A percentile compares a stretch with the other conserved stretches of the same genome.
These are phyloP conservation scores for Mycena chlorophos DNA, from an alignment of 768 basidiomycete species.

Conservation along the genomic window DNA sequence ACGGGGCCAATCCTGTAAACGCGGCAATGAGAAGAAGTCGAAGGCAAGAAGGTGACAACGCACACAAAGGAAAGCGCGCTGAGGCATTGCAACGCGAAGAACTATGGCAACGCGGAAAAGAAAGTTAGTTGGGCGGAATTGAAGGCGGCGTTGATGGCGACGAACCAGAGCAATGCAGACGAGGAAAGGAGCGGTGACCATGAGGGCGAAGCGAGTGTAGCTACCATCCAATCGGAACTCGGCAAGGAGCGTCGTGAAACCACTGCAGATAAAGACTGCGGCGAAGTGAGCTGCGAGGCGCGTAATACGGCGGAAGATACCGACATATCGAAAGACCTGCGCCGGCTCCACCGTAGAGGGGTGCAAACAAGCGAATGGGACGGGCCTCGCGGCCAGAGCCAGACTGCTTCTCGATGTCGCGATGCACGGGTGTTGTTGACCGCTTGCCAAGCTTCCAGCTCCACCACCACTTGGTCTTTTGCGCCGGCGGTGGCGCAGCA, in stretches of 20 bases:
- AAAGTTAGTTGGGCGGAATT: background rate
- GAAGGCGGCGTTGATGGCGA: slow-evolving; percentile 1
- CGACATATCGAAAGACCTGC: slow-evolving; percentile 66
- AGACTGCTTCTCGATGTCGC: slow-evolving; percentile 55
- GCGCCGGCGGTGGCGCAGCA: slow-evolving; percentile 22
- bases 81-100: slow-evolving; percentile 72
- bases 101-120: slow-evolving; percentile 49
- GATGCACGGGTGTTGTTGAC: slow-evolving; percentile 29
- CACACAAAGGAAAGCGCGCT: slow-evolving; percentile 67
- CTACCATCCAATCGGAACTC: slow-evolving; percentile 70
- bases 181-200: slow-evolving; percentile 67
- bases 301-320: slow-evolving; percentile 23
- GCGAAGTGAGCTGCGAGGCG: slow-evolving; percentile 2
- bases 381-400: slow-evolving; percentile 36
- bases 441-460: slow-evolving; percentile 48
- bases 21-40: slow-evolving; percentile 3
- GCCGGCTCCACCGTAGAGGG: slow-evolving; percentile 71
- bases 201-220: slow-evolving; percentile 63
- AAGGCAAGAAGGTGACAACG: slow-evolving; percentile 26
- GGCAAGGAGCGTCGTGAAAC: slow-evolving; percentile 55
- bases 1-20: slow-evolving; percentile 76
- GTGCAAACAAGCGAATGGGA: slow-evolving; percentile 65
- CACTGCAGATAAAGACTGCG: slow-evolving; percentile 69
- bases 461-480: slow-evolving; percentile 39
- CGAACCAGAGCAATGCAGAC: slow-evolving; percentile 75